Base-by-base conservation (phyloP, 495 filamentous ascomycete species). In the Bacidia gigantensis region DNA sequence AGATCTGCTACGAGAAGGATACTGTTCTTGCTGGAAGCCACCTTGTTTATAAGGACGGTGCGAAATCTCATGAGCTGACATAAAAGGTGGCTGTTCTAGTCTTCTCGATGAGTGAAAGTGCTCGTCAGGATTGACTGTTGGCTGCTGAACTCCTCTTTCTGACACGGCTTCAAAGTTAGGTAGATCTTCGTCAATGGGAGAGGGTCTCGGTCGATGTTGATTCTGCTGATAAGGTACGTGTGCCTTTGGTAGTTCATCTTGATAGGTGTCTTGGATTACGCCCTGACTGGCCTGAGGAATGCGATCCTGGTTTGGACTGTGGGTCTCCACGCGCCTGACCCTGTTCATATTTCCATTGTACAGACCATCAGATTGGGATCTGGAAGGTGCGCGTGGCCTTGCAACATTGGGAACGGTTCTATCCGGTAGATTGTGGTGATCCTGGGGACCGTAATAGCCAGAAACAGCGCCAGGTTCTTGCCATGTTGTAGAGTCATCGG, bases 111-210 rank as follows among this genome's bases (percentile, higher is more conserved):
- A 49, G 41, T 60, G 63, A 64, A 76, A 55, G 67, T 78, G 69
- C 54, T 74, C 69, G 53, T 81, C 75, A 51, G 76, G 67, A 45
- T 70, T 48, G 52, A 66, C 50, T 42, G 62, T 67, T 18, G 59
- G 57, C 25, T 54, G 54, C 48, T 68, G 65, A 14, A 29, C 56
- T 17, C 58, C 62, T 23, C 68, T 48, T 1, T 67, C 52, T 2
- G 78, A 74, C 25, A 80, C 71, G 2, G 77, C 75, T 67, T 89
- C 83, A 54, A 90, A 90, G 60, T 88, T 79, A 2, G 84, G 85
- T 67, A 82, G 81, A 11, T 88, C 83, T 24, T 69, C 68, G 32
- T 66, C 75, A 55, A 57, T 24, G 3, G 57, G 32, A 23, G 18
- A 18, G 23, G 38, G 21, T 2, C 40, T 35, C 35, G 40, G 41